Evolutionary conservation across 169 alveolate genomes (phyloP), one percentile per base, ranked within the genome.

Genomic region (Besnoitia besnoiti): DNA sequence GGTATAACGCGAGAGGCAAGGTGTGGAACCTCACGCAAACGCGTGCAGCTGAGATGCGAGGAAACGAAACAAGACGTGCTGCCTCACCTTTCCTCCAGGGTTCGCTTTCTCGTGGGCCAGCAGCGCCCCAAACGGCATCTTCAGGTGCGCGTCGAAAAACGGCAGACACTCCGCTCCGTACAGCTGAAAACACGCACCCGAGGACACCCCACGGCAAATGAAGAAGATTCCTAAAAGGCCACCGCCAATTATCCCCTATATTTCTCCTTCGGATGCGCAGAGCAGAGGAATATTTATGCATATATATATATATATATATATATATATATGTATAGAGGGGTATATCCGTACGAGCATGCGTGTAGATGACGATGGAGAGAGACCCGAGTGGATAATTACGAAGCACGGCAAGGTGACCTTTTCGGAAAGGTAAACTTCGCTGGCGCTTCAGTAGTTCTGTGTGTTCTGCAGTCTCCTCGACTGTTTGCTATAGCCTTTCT

Each of bases 121-220:
- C 59, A 91, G 62, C 49, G 94, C 94, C 30, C 94, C 94, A 50
- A 73, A 91, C 5, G 94, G 94, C 76, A 62, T 75, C n/a, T 79
- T 89, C 91, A 91, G 61, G 84, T 91, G 94, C 35, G 85, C 91
- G 73, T 91, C 80, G 59, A 91, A 91, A 39, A 55, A 67, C 40
- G 91, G 85, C 67, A 91, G 59, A 62, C 94, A 91, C 14, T 80
- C 94, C 55, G 88, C 50, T 30, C 94, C 94, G 79, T 91, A 91
- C 77, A 91, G 87, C 94, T 91, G 85, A 10, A 46, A 90, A 42
- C 24, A 50, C n/a, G 10, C 76, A 12, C 40, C 37, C 30, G 76
- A 19, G 37, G 76, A 8, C 76, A 61, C 5, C 40, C 5, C 37
- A 61, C 33, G 76, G 76, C 40, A 24, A n/a, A n/a, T n/a, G n/a